A percentile compares a stretch with the other conserved stretches of the same genome.
Evolutionary conservation across 169 alveolate species (phyloP).

Genomic region (Haemoproteus tartakovskyi): DNA sequence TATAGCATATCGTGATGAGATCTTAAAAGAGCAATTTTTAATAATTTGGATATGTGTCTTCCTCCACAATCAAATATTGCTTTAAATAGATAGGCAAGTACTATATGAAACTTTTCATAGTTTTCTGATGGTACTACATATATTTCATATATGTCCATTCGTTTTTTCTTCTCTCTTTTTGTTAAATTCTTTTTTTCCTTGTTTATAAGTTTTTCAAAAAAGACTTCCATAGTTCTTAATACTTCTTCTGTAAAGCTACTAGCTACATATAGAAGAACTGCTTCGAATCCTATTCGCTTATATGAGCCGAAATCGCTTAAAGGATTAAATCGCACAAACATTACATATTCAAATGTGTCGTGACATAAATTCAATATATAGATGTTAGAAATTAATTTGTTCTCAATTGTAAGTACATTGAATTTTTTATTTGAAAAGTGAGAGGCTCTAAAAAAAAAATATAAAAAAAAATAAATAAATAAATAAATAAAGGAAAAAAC

Average conservation of each 20-base stretch:
- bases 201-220: constrained; percentile 22
- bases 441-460: constrained; percentile 9
- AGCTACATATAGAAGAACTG: constrained; percentile 24
- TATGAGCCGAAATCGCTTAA: constrained; percentile 14
- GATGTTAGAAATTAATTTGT: constrained; percentile 43
- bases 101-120: constrained; percentile 20
- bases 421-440: constrained; percentile 4
- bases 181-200: constrained; percentile 5
- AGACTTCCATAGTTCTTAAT: constrained; percentile 2
- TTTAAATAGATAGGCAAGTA: constrained; percentile 25
- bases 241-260: constrained; percentile 46
- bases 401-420: constrained; percentile 36
- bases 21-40: constrained; percentile 28
- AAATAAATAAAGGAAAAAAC: not conserved
- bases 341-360: constrained; percentile 15
- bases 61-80: constrained; percentile 66
- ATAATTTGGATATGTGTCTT: constrained; percentile 35
- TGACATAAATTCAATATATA: constrained; percentile 15
- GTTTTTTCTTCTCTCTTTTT: constrained; percentile 5
- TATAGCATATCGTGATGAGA: constrained; percentile 56
- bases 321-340: constrained; percentile 52
- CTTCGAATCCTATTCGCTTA: constrained; percentile 5
- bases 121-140: constrained; percentile 43
- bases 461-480: constrained; percentile 1
- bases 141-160: constrained; percentile 58